A percentile compares a stretch with the other conserved stretches of the same genome.
Evolutionary conservation across 2,329 filamentous ascomycete species (phyloP).

Genomic region (Ceratocystis alfenasii): DNA sequence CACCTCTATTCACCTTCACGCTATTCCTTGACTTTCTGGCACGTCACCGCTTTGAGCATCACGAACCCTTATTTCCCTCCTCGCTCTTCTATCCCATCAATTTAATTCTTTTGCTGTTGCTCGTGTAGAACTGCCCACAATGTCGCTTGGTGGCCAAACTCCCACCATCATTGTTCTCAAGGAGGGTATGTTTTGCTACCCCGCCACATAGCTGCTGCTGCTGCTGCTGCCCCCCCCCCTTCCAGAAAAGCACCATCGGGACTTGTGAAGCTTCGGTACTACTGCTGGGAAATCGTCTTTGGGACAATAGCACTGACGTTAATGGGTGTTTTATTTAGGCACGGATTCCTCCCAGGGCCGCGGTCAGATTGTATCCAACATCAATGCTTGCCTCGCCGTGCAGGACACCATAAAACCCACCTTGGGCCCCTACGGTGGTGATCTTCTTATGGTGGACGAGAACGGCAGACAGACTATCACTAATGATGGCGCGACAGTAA

Average conservation of each 20-base stretch:
- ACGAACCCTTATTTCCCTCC: slow-evolving; percentile 13
- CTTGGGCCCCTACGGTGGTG: slow-evolving; percentile 89
- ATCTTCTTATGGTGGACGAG: slow-evolving; percentile 87
- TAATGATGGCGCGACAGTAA: slow-evolving; percentile 96
- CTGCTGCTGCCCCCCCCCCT: too few species aligned
- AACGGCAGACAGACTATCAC: slow-evolving; percentile 97
- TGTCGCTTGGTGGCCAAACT: slow-evolving; percentile 96
- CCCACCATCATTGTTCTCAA: slow-evolving; percentile 97
- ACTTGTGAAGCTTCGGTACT: background rate
- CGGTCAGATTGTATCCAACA: slow-evolving; percentile 93
- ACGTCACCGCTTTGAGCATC: slow-evolving; percentile 21
- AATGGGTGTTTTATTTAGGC: slow-evolving; percentile 40
- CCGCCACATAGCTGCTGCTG: slow-evolving; percentile 30
- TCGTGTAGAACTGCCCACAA: slow-evolving; percentile 33
- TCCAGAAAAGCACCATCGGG: background rate
- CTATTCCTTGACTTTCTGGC: slow-evolving; percentile 17
- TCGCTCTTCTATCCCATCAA: background rate
- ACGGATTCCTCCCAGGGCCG: slow-evolving; percentile 96
- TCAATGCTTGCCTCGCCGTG: slow-evolving; percentile 93
- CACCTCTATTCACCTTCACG: slow-evolving; percentile 18
- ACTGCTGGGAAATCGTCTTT: background rate
- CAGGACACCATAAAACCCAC: slow-evolving; percentile 94
- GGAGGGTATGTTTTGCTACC: slow-evolving; percentile 59
- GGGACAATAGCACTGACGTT: slow-evolving; percentile 7
- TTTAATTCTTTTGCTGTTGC: slow-evolving; percentile 14